Evolutionary conservation across 208 protist genomes (phyloP), one percentile per base, ranked within the genome.

Genomic region (Trypanosoma brucei): DNA sequence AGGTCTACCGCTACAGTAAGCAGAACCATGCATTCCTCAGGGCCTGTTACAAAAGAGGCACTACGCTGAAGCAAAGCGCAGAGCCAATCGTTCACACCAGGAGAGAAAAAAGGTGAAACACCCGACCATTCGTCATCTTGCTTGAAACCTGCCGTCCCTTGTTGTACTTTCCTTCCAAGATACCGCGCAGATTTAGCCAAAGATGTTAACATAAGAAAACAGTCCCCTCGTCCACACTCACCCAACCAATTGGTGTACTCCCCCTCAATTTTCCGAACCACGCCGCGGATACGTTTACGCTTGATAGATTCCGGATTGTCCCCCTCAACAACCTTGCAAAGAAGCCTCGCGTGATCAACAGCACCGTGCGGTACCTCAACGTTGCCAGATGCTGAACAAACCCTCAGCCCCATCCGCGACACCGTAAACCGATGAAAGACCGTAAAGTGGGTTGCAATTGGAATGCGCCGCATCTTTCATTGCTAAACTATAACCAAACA

Each of bases 91-190:
- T 63, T 84, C 3, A 82, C 55, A 5, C 62, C 59, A 8, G 75
- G 45, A 1, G 77, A 76, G 58, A 89, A 84, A 59, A 76, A 86
- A 2, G 84, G 81, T n/a, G 84, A 89, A 14, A 72, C 77, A 22
- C 77, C 84, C 0, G 67, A 70, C 84, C 87, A 93, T 3, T 53
- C 65, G 30, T 72, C 72, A 11, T 74, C 59, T 2, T 59, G 9
- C 3, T 48, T 5, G 49, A 55, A n/a, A 3, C 35, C 46, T 2
- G 14, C 6, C 3, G 1, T 2, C 11, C 40, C 14, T 4, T 42
- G 35, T 9, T 34, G 22, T 22, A 22, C 14, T 8, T 39, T 8
- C 31, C 44, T 35, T 34, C 52, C 51, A 30, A 73, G 55, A 42
- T 53, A 67, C 2, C 48, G 31, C 14, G 55, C 37, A 6, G 55